Evolutionary conservation across 2,329 filamentous ascomycete genomes (phyloP).

Genomic region (Paecilomyces sp.): DNA sequence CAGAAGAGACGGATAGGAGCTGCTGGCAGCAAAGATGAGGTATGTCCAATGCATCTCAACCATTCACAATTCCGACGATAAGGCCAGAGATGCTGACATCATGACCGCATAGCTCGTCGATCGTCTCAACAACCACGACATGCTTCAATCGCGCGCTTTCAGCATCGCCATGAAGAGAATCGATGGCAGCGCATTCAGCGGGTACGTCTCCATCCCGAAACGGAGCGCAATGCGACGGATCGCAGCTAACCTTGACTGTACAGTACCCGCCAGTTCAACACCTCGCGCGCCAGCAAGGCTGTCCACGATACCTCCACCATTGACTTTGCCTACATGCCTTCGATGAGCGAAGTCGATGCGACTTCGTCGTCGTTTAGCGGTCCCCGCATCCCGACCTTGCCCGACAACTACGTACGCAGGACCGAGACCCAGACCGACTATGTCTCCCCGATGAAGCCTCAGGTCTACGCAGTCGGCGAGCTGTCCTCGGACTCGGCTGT

Average conservation of each 20-base stretch:
- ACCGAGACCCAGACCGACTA: slow-evolving; percentile 11
- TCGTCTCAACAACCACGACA: slow-evolving; percentile 47
- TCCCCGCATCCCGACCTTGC: slow-evolving; percentile 46
- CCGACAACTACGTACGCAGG: slow-evolving; percentile 28
- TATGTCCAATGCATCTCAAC: slow-evolving; percentile 17
- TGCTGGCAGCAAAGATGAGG: slow-evolving; percentile 44
- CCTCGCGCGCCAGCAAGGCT: slow-evolving; percentile 49
- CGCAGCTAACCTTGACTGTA: not conserved
- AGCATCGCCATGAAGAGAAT: slow-evolving; percentile 47
- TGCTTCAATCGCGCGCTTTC: slow-evolving; percentile 47
- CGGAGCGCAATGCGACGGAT: slow-evolving; percentile 10
- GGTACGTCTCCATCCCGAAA: slow-evolving; percentile 20
- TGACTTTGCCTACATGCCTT: slow-evolving; percentile 57
- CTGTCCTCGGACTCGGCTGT: slow-evolving; percentile 36
- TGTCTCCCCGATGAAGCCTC: slow-evolving; percentile 43
- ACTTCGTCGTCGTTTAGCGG: slow-evolving; percentile 22
- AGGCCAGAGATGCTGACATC: slow-evolving; percentile 2
- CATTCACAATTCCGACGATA: not conserved
- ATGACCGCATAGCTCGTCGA: slow-evolving; percentile 39
- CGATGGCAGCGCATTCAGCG: slow-evolving; percentile 32
- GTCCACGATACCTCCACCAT: slow-evolving; percentile 54
- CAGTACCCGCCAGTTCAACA: slow-evolving; percentile 53
- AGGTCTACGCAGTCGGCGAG: slow-evolving; percentile 48
- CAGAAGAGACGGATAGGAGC: slow-evolving; percentile 41
- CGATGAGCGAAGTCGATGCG: slow-evolving; percentile 38